Evolutionary conservation across 176 grass and related monocot species (phyloP).

Genomic region (Phoenix dactylifera): DNA sequence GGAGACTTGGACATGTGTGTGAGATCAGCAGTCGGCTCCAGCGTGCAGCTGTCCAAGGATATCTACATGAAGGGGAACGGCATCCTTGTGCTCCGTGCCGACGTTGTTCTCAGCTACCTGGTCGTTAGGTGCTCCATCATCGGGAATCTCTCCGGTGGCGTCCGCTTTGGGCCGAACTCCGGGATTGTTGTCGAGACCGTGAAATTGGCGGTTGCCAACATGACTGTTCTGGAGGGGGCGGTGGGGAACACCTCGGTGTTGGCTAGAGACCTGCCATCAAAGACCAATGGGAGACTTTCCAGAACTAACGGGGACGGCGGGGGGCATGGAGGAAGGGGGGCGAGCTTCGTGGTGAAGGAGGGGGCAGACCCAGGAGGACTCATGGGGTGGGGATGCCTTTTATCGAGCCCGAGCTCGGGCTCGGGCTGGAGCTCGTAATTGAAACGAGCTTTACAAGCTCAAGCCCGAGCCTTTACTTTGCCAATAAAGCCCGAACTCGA

Average conservation of each 20-base stretch:
- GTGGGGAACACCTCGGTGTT: constrained; percentile 60
- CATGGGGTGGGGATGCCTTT: constrained; percentile 81
- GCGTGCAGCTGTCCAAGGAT: constrained; percentile 40
- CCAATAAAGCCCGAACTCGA: no score
- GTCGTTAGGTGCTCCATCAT: constrained; percentile 53
- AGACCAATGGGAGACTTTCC: constrained; percentile 66
- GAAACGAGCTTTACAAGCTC: no score
- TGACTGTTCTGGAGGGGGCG: constrained; percentile 63
- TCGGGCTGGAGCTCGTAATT: no score
- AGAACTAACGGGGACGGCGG: constrained; percentile 80
- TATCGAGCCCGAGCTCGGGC: no score
- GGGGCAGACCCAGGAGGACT: constrained; percentile 95
- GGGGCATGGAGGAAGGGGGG: constrained; percentile 74
- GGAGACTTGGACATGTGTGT: constrained; percentile 69
- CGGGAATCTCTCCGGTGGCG: constrained; percentile 53
- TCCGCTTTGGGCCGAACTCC: constrained; percentile 43
- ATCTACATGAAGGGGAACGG: constrained; percentile 71
- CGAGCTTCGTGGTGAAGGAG: constrained; percentile 77
- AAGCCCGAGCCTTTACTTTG: no score
- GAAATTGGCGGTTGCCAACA: constrained; percentile 42
- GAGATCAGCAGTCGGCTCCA: constrained; percentile 37
- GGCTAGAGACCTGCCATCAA: constrained; percentile 57
- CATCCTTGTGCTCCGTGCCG: constrained; percentile 55
- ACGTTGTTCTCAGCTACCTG: constrained; percentile 52
- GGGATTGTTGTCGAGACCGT: constrained; percentile 58